Conservation (phyloP, 768 basidiomycete species). For the Amanita molliuscula region DNA sequence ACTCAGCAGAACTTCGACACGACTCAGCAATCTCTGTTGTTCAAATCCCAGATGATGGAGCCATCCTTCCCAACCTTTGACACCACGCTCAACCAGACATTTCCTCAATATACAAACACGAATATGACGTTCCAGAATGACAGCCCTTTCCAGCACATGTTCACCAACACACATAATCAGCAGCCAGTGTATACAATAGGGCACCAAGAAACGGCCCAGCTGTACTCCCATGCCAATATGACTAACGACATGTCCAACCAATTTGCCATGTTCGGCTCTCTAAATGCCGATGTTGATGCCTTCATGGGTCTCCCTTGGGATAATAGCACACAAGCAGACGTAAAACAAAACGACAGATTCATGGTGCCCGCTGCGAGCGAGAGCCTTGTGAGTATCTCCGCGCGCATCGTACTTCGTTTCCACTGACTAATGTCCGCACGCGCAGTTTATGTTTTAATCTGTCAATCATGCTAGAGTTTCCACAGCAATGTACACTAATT, state of each 20-base stretch:
- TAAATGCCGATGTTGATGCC: conserved; percentile 17
- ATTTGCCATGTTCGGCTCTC: conserved; percentile 20
- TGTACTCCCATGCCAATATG: conserved; percentile 20
- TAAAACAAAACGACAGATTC: conserved; percentile 20
- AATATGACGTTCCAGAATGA: conserved; percentile 10
- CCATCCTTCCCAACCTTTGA: conserved; percentile 19
- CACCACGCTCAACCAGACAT: conserved; percentile 20
- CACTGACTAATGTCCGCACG: conserved; percentile 4
- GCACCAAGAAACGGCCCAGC: conserved; percentile 12
- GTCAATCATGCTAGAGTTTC: not conserved
- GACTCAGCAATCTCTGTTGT: not conserved
- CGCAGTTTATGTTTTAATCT: conserved; percentile 12
- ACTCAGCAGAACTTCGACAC: not conserved
- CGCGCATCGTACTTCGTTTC: not conserved
- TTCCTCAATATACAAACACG: conserved; percentile 11
- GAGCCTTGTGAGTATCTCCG: conserved; percentile 16
- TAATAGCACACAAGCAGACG: conserved; percentile 13
- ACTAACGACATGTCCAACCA: conserved; percentile 21
- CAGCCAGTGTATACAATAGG: conserved; percentile 9
- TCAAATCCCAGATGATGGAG: conserved; percentile 2
- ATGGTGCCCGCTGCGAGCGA: conserved; percentile 20
- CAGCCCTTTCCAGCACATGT: conserved; percentile 8
- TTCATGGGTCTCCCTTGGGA: conserved; percentile 23
- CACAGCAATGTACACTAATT: conserved; percentile 1
- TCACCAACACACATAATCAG: conserved; percentile 8